Base-by-base conservation (phyloP, 768 basidiomycete species). In the Amanita fuliginea region DNA sequence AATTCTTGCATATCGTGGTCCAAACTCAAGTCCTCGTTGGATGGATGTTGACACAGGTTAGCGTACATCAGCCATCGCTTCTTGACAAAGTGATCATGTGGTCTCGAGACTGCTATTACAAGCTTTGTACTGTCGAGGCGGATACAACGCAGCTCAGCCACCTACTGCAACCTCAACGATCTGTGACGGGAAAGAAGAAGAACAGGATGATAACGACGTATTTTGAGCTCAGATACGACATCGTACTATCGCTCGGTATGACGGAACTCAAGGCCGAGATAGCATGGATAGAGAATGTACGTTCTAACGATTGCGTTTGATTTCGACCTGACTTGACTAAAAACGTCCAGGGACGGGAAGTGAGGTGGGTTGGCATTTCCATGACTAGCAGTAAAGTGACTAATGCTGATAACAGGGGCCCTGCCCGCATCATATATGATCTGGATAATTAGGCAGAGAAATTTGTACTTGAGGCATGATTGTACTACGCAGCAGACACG, bases 1-100 rank as follows among this genome's bases (percentile, higher is more conserved):
- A 1, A 56, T 65, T 19, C 16, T 57, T n/a, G 59, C 53, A 26
- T 65, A 63, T 53, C 51, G 54, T 13, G 64, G 64, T 21, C 9
- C 42, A 11, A 18, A 52, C 21, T 21, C 22, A 11, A 40, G 42
- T 32, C 62, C 63, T 14, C 47, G 46, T 10, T 65, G 63, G 62
- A 55, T 58, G 21, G 62, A 65, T 44, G 47, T 49, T 33, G 59
- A 62, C 22, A 47, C 49, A 24, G 52, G 62, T 60, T 36, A 33
- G 54, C 4, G 10, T 19, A 43, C 14, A 7, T 11, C n/a, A 58
- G 62, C 57, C 47, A 53, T 59, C 13, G 60, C 51, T 47, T 33
- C 56, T 26, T 59, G 59, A 34, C 56, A 55, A 1, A 13, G 56
- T 66, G 28, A 61, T 56, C 14, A n/a, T 21, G 11, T 6, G 7